These are phyloP conservation scores for Paramarasmius palmivorus DNA, from an alignment of 1,284 basidiomycete genomes.

Conservation along the genomic window DNA sequence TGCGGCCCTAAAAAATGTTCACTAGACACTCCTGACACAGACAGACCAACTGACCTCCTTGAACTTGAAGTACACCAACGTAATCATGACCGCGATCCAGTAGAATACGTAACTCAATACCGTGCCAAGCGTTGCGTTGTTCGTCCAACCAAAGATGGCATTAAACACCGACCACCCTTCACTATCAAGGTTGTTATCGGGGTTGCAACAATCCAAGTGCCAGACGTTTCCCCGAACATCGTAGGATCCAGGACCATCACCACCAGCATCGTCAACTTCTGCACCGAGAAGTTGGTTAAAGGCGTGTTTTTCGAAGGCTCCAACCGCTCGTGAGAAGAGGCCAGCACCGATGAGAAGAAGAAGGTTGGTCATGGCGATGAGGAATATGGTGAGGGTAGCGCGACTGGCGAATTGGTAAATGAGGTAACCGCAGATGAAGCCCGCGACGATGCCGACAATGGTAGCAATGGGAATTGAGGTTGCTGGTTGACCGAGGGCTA, in stretches of 20 bases:
- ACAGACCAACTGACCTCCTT: conserved; percentile 43
- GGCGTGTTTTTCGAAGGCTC: conserved; percentile 68
- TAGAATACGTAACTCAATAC: conserved; percentile 78
- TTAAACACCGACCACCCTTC: conserved; percentile 76
- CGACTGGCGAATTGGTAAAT: conserved; percentile 79
- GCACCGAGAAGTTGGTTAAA: conserved; percentile 74
- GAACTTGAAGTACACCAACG: conserved; percentile 72
- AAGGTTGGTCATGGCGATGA: conserved; percentile 87
- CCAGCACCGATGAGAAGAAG: conserved; percentile 91
- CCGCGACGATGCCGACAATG: conserved; percentile 79
- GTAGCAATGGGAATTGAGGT: conserved; percentile 87
- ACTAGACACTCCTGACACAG: neutral
- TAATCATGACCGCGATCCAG: conserved; percentile 71
- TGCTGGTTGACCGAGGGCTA: conserved; percentile 80
- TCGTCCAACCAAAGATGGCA: conserved; percentile 77
- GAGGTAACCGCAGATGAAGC: conserved; percentile 65
- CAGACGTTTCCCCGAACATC: conserved; percentile 81
- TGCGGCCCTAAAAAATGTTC: conserved; percentile 4
- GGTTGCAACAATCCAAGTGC: conserved; percentile 85
- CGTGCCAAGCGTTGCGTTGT: conserved; percentile 67
- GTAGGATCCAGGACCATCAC: conserved; percentile 83
- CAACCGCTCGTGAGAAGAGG: conserved; percentile 75
- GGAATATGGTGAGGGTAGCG: conserved; percentile 76
- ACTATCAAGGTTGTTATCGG: conserved; percentile 55
- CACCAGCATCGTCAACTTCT: conserved; percentile 75